Evolutionary conservation across 108 stramenopile species (phyloP), one percentile per base, ranked within the genome.

Genomic region (Cyclostephanos tholiformis): DNA sequence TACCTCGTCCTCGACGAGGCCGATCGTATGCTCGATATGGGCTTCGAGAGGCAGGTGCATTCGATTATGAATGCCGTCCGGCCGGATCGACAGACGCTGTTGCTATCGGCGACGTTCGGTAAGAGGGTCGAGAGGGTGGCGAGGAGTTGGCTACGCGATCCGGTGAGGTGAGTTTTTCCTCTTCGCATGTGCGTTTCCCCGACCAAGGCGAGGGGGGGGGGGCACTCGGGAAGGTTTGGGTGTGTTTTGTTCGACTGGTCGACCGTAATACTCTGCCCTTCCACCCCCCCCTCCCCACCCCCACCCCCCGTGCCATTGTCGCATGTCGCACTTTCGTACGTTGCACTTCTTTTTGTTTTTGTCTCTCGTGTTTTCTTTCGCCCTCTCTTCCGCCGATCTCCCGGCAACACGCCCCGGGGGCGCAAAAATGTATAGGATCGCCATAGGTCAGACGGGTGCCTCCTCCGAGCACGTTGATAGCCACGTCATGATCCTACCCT

Each of bases 1-100:
- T 86, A 93, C 62, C 63, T 98, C 12, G 97, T 99, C 11, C 75
- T 99, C 65, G 98, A 99, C 68, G 97, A 99, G 73, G 95, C 96
- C 0, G 98, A 99, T 80, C 86, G 92, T 16, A 83, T 98, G 82
- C 69, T 98, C 13, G 82, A 88, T 29, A 85, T 94, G 72, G 97
- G 96, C 7, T 98, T 99, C 75, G 91, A 93, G 32, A 68, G 72
- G 27, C 98, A 98, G 75, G 89, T 97, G 22, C 62, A 79, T 22
- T 82, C 85, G 56, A 77, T 99, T 20, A 72, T 98, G 55, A 72
- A 78, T n/a, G 86, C 88, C 67, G 58, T 91, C 2, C 77, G 91
- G 4, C 91, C 91, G 1, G 90, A 95, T 83, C 82, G 92, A 10
- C 94, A 95, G 76, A 90, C 91, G 23, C 52, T 93, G 41, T 39